phyloP scores from a whole-genome alignment of 1,284 basidiomycete genomes.

The Anthracocystis walkeri region DNA sequence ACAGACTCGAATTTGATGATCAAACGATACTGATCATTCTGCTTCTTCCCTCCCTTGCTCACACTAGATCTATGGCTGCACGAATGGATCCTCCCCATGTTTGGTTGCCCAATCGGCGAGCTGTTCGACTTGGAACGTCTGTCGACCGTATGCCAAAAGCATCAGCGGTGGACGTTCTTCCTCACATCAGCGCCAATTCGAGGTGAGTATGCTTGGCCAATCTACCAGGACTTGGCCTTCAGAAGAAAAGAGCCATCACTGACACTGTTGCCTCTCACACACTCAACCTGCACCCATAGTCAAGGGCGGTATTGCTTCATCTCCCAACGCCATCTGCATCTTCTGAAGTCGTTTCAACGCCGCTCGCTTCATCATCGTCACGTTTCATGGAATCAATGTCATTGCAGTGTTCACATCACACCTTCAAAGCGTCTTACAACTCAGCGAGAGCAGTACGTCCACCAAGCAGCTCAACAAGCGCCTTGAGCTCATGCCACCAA shows the following conservation, averaged over 20 bases:
- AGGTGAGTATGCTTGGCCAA: constrained; percentile 15
- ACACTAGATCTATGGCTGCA: constrained; percentile 51
- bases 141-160: constrained; percentile 29
- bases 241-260: neutral
- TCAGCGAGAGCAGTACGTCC: constrained; percentile 52
- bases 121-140: constrained; percentile 47
- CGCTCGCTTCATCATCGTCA: neutral
- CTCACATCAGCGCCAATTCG: constrained; percentile 45
- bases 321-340: constrained; percentile 48
- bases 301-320: constrained; percentile 47
- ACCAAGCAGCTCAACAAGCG: constrained; percentile 59
- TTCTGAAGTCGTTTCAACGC: constrained; percentile 15
- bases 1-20: neutral
- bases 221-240: neutral
- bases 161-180: constrained; percentile 52
- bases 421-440: constrained; percentile 12
- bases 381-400: neutral
- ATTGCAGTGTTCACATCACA: neutral
- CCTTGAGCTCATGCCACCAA: constrained; percentile 78
- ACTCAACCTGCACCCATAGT: constrained; percentile 17
- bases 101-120: constrained; percentile 49
- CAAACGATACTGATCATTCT: neutral
- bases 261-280: neutral
- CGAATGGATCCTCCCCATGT: constrained; percentile 49
- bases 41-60: neutral